phyloP scores from a whole-genome alignment of 2,329 filamentous ascomycete genomes.

The Pseudodiploospora longispora region DNA sequence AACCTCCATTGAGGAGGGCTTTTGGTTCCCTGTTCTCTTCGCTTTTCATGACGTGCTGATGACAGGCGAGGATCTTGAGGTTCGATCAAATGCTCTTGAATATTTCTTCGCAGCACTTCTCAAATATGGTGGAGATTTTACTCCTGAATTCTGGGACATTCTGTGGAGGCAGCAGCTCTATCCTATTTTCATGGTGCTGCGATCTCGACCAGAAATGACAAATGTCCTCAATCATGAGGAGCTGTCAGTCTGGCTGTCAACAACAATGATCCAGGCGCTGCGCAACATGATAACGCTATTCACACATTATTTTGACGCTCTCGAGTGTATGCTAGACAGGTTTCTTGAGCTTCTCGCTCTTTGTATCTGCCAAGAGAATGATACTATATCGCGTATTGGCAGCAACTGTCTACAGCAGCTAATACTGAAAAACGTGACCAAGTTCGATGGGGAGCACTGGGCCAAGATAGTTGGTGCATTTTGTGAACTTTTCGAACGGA shows the following conservation, averaged over 20 bases:
- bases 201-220: slow-evolving; percentile 92
- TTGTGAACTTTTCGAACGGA: slow-evolving; percentile 88
- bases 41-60: slow-evolving; percentile 98
- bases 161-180: slow-evolving; percentile 95
- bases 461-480: slow-evolving; percentile 90
- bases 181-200: slow-evolving; percentile 96
- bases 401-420: slow-evolving; percentile 97
- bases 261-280: slow-evolving; percentile 97
- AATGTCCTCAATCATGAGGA: slow-evolving; percentile 95
- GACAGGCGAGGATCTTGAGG: slow-evolving; percentile 97
- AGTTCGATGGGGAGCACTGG: slow-evolving; percentile 86
- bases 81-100: slow-evolving; percentile 80
- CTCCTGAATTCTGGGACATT: slow-evolving; percentile 94
- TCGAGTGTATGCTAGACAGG: slow-evolving; percentile 98
- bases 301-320: slow-evolving; percentile 92
- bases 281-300: slow-evolving; percentile 98
- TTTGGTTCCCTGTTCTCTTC: slow-evolving; percentile 97
- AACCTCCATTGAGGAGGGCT: slow-evolving; percentile 91
- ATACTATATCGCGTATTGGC: slow-evolving; percentile 94
- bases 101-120: slow-evolving; percentile 96
- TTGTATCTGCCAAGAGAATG: slow-evolving; percentile 98
- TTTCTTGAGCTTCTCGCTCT: slow-evolving; percentile 90
- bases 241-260: slow-evolving; percentile 95
- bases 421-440: slow-evolving; percentile 91
- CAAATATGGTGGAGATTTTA: slow-evolving; percentile 83